These are phyloP conservation scores for Codiaeum variegatum DNA, from an alignment of 441 rosid genomes.

Conservation along the genomic window DNA sequence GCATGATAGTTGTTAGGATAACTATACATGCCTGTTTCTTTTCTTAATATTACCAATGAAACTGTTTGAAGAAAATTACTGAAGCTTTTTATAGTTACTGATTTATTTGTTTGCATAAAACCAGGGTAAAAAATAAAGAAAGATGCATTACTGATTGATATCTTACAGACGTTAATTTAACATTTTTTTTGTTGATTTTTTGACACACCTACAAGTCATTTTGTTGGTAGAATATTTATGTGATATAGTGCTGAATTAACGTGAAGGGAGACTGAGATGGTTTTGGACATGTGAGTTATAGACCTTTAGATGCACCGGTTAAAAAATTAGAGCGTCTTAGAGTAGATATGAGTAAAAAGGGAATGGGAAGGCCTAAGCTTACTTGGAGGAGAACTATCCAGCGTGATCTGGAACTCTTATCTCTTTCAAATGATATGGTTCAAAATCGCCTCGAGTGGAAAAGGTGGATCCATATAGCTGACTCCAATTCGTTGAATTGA, in stretches of 20 bases:
- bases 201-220: not conserved
- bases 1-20: not conserved
- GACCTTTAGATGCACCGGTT: too few relatives aligned
- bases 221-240: not conserved
- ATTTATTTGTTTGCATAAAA: not conserved
- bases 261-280: too few relatives aligned
- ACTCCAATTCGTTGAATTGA: too few relatives aligned
- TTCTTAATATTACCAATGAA: not conserved
- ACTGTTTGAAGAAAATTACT: not conserved
- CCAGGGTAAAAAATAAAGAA: not conserved
- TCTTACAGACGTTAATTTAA: not conserved
- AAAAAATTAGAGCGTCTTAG: too few relatives aligned
- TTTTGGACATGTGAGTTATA: too few relatives aligned
- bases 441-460: too few relatives aligned
- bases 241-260: not conserved
- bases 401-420: too few relatives aligned
- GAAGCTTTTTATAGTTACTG: not conserved
- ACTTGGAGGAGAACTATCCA: too few relatives aligned
- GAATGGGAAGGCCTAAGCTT: too few relatives aligned
- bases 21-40: not conserved
- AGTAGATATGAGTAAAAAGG: too few relatives aligned
- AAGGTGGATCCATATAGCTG: too few relatives aligned
- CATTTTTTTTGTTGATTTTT: conserved; percentile 1
- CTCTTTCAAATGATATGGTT: too few relatives aligned
- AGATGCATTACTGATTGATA: not conserved